A percentile compares a stretch with the other conserved stretches of the same genome.
Evolutionary conservation across 225 moss, liverwort and hornwort genomes (phyloP).

Genomic region (Sphagnum tenellum): DNA sequence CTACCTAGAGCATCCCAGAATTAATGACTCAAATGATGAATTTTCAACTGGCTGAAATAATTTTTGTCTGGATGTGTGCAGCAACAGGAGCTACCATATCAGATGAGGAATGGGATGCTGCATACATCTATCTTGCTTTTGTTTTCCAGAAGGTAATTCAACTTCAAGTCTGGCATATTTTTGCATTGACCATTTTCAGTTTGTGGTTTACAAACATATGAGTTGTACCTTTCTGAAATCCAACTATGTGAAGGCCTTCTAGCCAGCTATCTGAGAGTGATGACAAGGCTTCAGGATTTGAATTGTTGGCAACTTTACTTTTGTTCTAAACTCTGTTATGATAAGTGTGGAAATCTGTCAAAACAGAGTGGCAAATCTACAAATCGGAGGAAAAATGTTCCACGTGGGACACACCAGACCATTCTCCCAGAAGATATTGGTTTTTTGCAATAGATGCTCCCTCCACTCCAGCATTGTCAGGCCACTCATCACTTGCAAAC

Average conservation of each 20-base stretch:
- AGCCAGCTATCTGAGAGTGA: background rate
- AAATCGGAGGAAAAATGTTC: slow-evolving; percentile 23
- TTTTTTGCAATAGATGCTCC: slow-evolving; percentile 30
- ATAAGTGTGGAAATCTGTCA: background rate
- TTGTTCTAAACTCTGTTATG: no score
- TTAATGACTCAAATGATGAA: no score
- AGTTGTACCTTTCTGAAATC: background rate
- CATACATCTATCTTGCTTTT: slow-evolving; percentile 81
- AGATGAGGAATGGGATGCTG: slow-evolving; percentile 94
- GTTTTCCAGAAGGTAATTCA: slow-evolving; percentile 61
- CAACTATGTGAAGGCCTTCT: no score
- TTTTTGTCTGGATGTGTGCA: slow-evolving; percentile 22
- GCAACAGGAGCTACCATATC: slow-evolving; percentile 55
- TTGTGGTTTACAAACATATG: background rate
- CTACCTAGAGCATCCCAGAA: no score
- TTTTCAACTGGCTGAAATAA: slow-evolving; percentile 3
- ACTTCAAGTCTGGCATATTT: background rate
- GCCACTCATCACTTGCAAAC: no score
- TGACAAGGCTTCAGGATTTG: slow-evolving; percentile 1
- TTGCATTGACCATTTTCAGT: background rate
- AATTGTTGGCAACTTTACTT: background rate
- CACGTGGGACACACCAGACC: slow-evolving; percentile 45
- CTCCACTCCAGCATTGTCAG: no score
- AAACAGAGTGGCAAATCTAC: slow-evolving; percentile 63
- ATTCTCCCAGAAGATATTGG: slow-evolving; percentile 69